Evolutionary conservation across 1,284 basidiomycete species (phyloP), one percentile per base, ranked within the genome.

Genomic region (Papiliotrema nemorosa): DNA sequence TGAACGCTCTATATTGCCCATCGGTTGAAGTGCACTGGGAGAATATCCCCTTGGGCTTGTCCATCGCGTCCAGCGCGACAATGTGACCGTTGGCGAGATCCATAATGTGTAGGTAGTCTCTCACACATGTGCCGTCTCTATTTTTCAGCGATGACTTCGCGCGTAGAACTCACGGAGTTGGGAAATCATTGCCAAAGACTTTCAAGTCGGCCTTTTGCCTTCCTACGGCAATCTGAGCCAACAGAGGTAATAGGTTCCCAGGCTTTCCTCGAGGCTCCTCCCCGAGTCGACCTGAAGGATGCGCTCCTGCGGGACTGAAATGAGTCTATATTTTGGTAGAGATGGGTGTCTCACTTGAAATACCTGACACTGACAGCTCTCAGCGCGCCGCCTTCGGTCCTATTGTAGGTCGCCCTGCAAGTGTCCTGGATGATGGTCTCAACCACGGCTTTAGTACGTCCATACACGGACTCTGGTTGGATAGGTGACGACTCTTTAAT

Each of bases 181-280:
- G 92, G 75, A 97, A 99, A 76, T 99, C 92, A 71, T 96, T 90
- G 44, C 96, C 96, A 70, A 97, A 98, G 13, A 99, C 89, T 71
- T 92, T 88, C 51, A 99, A 79, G 10, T 83, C 77, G 53, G 88
- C 84, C 59, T 86, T 83, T 65, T 93, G 83, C 57, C 91, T 85
- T 38, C 96, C 96, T 47, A 92, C 79, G 2, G 96, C 93, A 82
- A 98, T 97, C 53, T 97, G 92, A 4, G 92, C 88, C 37, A 98
- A 83, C 9, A 98, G 78, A 13, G 96, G 96, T 31, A 99, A 78
- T 26, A 99, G 81, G 76, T 99, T 98, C 53, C 90, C 91, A 6
- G 96, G 96, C 58, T 90, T 86, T 48, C 96, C 96, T 47, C 83
- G 81, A 10, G 96, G 96, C 67, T 97, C 94, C 77, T 99, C 96